Evolutionary conservation across 2,329 filamentous ascomycete species (phyloP), one percentile per base, ranked within the genome.

Genomic region (Pestalotiopsis sp.): DNA sequence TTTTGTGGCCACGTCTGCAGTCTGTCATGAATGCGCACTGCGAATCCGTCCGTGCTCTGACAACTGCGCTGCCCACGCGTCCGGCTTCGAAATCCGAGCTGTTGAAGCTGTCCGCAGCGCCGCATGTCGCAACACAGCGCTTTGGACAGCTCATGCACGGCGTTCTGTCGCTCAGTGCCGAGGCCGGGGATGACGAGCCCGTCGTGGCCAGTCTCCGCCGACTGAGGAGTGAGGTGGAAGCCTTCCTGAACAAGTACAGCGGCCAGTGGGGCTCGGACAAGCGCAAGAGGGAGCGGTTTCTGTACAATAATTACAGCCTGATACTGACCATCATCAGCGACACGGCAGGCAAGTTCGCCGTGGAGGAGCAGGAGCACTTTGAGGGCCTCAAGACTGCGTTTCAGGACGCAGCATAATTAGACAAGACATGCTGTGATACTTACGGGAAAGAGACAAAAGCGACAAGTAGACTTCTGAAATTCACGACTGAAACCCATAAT

Each of bases 301-400:
- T 99, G 75, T 96, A 93, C 77, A 99, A 98, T 78, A 99, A 99
- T 79, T 98, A 97, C 80, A 97, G 93, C 66, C 85, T 99, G 71
- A 88, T 99, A n/a, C 85, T 94, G 75, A 98, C 96, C 12, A 98
- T 99, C 71, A 92, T 99, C 72, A 90, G 92, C 76, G 92, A 95
- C 75, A 87, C 89, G 4, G 85, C 87, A 12, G 93, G 93, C 3
- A 93, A 93, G 78, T 79, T 95, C 75, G 89, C 92, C 1, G 82
- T 84, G 27, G 94, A 97, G 76, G 90, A 95, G 79, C 91, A 91
- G 80, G 85, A 85, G 73, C 88, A 94, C 80, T 95, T 96, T 78
- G 91, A 92, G 77, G 84, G 84, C 67, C 78, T 94, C 73, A 92
- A 91, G 79, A 80, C 79, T 66, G 84, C 84, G 31, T 88, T 89